A percentile compares a stretch with the other conserved stretches of the same genome.
Conservation (phyloP, 2,329 filamentous ascomycete genomes). For the Alternaria infectoria region DNA sequence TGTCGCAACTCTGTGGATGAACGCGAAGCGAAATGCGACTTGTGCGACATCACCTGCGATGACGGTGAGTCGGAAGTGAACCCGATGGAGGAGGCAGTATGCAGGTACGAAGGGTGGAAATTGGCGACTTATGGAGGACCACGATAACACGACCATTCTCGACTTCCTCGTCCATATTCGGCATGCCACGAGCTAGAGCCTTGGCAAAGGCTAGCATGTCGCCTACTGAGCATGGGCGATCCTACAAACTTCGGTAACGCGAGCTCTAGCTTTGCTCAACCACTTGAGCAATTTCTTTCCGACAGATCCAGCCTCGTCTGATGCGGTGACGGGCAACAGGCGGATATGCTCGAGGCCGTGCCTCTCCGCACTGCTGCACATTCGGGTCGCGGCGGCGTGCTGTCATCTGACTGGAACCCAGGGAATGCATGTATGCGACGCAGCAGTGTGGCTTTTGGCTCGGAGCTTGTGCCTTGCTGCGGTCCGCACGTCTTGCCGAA, state of each 20-base stretch:
- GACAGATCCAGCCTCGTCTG: neutral
- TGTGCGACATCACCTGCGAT: slow-evolving; percentile 17
- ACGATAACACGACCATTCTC: neutral
- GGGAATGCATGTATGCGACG: slow-evolving; percentile 15
- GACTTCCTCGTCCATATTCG: neutral
- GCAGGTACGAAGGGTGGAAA: slow-evolving; percentile 6
- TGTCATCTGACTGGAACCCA: slow-evolving; percentile 2
- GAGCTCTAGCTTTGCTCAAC: slow-evolving; percentile 10
- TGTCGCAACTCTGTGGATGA: slow-evolving; percentile 14
- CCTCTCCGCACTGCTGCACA: neutral
- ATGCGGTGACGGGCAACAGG: neutral
- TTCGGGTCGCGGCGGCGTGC: neutral
- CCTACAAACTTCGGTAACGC: slow-evolving; percentile 11
- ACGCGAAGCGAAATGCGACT: slow-evolving; percentile 9
- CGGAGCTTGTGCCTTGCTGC: slow-evolving; percentile 6
- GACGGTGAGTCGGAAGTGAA: slow-evolving; percentile 4
- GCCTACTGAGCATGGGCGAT: slow-evolving; percentile 4
- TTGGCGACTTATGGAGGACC: slow-evolving; percentile 1
- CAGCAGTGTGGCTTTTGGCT: slow-evolving; percentile 5
- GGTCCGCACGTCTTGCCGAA: slow-evolving; percentile 12
- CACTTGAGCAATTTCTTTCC: neutral
- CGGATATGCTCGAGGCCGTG: neutral
- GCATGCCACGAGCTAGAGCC: neutral
- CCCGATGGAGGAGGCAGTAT: slow-evolving; percentile 3
- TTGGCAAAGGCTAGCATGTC: slow-evolving; percentile 1